Evolutionary conservation across 2,329 filamentous ascomycete genomes (phyloP).

Genomic region (Aspergillus eucalypticola): DNA sequence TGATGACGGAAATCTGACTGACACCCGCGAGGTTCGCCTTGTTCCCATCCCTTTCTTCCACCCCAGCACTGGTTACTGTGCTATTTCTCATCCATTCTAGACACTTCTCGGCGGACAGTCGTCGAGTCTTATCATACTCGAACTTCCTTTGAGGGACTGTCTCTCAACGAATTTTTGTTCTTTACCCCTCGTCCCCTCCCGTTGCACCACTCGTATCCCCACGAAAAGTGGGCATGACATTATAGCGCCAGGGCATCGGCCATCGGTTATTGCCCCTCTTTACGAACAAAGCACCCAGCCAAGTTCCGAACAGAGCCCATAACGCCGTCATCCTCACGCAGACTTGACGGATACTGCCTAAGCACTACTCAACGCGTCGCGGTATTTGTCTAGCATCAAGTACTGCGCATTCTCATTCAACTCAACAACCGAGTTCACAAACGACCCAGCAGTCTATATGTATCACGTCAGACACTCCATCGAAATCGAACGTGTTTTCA

Average conservation of each 20-base stretch:
- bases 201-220: conserved; percentile 18
- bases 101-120: conserved; percentile 2
- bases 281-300: neutral
- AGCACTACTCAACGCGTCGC: conserved; percentile 15
- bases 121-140: neutral
- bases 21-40: conserved; percentile 14
- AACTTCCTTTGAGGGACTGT: conserved; percentile 4
- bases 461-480: conserved; percentile 20
- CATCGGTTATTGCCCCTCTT: conserved; percentile 7
- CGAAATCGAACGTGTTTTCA: conserved; percentile 9
- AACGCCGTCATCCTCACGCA: neutral
- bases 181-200: conserved; percentile 20
- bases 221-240: conserved; percentile 22
- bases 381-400: conserved; percentile 8
- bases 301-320: neutral
- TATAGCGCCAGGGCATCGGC: conserved; percentile 11
- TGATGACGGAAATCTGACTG: conserved; percentile 27
- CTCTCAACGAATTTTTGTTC: conserved; percentile 4
- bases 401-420: conserved; percentile 2
- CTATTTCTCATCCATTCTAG: conserved; percentile 12
- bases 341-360: neutral
- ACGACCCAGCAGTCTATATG: conserved; percentile 23
- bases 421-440: neutral
- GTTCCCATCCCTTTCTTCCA: conserved; percentile 10
- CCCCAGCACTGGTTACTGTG: conserved; percentile 18